phyloP scores from a whole-genome alignment of 2,329 filamentous ascomycete species.

The Colletotrichum eremochloae region DNA sequence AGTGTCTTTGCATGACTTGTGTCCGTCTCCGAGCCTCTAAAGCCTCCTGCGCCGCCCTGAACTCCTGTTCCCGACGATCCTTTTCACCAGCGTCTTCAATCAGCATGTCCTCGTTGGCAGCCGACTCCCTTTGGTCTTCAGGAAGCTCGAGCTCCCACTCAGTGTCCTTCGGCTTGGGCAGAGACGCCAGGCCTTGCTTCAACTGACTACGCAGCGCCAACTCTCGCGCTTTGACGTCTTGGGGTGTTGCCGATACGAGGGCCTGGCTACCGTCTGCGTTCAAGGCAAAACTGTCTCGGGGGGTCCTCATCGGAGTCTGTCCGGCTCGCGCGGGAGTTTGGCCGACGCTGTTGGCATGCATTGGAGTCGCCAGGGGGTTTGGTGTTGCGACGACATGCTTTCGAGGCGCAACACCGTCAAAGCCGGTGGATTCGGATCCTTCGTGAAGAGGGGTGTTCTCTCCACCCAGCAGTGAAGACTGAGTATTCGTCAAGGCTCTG shows the following conservation, averaged over 20 bases:
- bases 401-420: slow-evolving; percentile 85
- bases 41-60: slow-evolving; percentile 79
- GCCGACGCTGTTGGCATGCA: slow-evolving; percentile 73
- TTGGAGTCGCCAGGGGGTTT: slow-evolving; percentile 93
- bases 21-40: slow-evolving; percentile 86
- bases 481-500: slow-evolving; percentile 89
- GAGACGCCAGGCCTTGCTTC: slow-evolving; percentile 78
- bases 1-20: slow-evolving; percentile 87
- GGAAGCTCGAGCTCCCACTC: slow-evolving; percentile 96
- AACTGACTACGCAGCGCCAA: slow-evolving; percentile 77
- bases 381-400: slow-evolving; percentile 89
- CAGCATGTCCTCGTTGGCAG: slow-evolving; percentile 59
- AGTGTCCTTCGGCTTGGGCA: slow-evolving; percentile 92
- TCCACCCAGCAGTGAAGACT: slow-evolving; percentile 92
- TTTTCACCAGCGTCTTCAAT: slow-evolving; percentile 77
- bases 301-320: slow-evolving; percentile 88
- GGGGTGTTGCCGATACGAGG: slow-evolving; percentile 79
- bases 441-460: slow-evolving; percentile 93
- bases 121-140: slow-evolving; percentile 79
- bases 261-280: slow-evolving; percentile 80
- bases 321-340: slow-evolving; percentile 79
- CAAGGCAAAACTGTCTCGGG: slow-evolving; percentile 87
- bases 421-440: slow-evolving; percentile 85
- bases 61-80: slow-evolving; percentile 82
- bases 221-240: slow-evolving; percentile 80